Conservation (phyloP, 495 filamentous ascomycete genomes). For the Penicillium samsonianum region DNA sequence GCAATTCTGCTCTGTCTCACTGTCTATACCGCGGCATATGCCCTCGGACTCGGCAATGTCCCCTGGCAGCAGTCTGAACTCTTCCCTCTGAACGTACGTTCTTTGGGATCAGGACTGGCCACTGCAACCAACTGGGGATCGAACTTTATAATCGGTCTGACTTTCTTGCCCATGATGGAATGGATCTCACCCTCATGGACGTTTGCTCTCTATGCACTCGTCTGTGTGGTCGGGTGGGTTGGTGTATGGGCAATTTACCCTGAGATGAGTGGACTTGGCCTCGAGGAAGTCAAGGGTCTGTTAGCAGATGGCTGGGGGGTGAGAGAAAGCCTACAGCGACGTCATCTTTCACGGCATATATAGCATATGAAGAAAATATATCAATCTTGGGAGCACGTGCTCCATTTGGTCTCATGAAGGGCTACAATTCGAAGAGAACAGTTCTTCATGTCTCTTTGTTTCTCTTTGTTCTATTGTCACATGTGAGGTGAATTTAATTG, state of each 20-base stretch:
- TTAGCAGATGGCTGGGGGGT: constrained; percentile 74
- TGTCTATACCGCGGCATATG: constrained; percentile 83
- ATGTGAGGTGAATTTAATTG: not conserved
- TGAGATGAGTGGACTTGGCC: constrained; percentile 75
- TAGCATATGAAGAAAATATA: not conserved
- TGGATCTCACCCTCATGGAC: constrained; percentile 71
- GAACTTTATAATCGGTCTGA: constrained; percentile 85
- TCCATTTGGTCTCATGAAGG: not conserved
- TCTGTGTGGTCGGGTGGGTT: constrained; percentile 69
- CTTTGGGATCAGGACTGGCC: constrained; percentile 75
- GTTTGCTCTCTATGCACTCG: constrained; percentile 70
- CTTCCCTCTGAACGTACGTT: constrained; percentile 80
- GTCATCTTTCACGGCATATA: not conserved
- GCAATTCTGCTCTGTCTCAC: constrained; percentile 71
- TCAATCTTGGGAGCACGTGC: not conserved
- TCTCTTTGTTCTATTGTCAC: not conserved
- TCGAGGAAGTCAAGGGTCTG: constrained; percentile 78
- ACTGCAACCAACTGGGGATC: constrained; percentile 88
- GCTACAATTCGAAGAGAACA: not conserved
- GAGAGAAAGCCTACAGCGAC: constrained; percentile 25
- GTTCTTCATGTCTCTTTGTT: not conserved
- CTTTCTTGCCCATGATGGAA: constrained; percentile 86
- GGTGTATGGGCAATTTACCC: constrained; percentile 74
- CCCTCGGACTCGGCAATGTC: constrained; percentile 85
- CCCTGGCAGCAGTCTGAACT: constrained; percentile 95